Evolutionary conservation across 768 basidiomycete species (phyloP).

Genomic region (Cyclocybe aegerita): DNA sequence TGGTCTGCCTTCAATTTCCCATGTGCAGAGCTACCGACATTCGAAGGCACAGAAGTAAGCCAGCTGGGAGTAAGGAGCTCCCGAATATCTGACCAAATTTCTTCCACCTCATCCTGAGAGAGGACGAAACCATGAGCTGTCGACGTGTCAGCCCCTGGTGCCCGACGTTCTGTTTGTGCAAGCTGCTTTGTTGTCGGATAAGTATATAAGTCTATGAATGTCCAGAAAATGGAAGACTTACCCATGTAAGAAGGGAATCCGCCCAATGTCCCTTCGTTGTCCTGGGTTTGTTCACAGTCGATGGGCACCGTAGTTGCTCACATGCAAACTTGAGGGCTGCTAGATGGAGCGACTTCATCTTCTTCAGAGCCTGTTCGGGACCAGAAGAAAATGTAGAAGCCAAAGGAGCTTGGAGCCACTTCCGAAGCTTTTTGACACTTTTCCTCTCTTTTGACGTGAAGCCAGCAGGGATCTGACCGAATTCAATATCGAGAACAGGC

Average conservation of each 20-base stretch:
- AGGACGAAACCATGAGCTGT: conserved; percentile 7
- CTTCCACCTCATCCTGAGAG: conserved; percentile 9
- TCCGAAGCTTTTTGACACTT: not conserved
- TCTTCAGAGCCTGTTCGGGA: not conserved
- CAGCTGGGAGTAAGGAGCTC: conserved; percentile 23
- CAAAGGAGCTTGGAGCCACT: not conserved
- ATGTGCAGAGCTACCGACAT: conserved; percentile 18
- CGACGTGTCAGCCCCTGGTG: not conserved
- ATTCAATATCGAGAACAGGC: not conserved
- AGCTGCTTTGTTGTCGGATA: too few relatives aligned
- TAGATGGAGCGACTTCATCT: not conserved
- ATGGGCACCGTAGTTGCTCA: not conserved
- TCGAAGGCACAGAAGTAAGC: conserved; percentile 18
- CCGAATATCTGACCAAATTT: conserved; percentile 22
- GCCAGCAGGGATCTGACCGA: not conserved
- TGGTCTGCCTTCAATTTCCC: conserved; percentile 34
- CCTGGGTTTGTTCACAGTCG: not conserved
- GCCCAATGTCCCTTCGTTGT: not conserved
- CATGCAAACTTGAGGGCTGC: not conserved
- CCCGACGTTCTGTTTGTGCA: too few relatives aligned
- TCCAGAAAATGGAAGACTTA: not conserved
- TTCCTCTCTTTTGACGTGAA: not conserved
- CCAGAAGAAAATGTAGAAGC: not conserved
- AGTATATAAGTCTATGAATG: not conserved
- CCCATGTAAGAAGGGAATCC: not conserved